Percentiles rank a stretch among this genome's conserved stretches.
Evolutionary conservation across 169 alveolate genomes (phyloP).

Genomic region (Eimeria nieschulzi): DNA sequence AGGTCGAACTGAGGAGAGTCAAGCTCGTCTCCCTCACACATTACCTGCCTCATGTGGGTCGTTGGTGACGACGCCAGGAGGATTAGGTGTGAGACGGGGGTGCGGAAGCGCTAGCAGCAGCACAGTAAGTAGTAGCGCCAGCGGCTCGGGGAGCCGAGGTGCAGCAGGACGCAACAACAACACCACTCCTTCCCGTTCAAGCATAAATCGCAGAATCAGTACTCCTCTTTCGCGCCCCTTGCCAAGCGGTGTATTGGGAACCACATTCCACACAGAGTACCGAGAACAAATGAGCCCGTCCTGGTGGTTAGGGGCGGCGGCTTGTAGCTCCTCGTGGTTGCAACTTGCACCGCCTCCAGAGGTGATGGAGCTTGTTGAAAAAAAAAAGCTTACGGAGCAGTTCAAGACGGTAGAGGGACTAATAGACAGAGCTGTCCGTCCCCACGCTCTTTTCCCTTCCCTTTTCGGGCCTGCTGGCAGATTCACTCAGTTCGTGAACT

Average conservation of each 20-base stretch:
- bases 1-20: not conserved
- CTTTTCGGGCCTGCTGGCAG: not conserved
- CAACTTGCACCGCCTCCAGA: constrained; percentile 68
- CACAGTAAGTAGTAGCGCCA: constrained; percentile 67
- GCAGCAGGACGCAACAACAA: constrained; percentile 39
- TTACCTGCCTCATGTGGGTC: not conserved
- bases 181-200: constrained; percentile 44
- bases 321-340: constrained; percentile 66
- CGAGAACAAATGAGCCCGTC: constrained; percentile 71
- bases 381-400: constrained; percentile 73
- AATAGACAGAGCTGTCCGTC: constrained; percentile 71
- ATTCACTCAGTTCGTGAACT: too few species aligned
- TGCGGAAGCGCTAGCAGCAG: constrained; percentile 70
- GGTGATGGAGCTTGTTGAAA: constrained; percentile 71
- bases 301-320: constrained; percentile 73
- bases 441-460: not conserved
- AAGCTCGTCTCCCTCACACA: not conserved
- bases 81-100: constrained; percentile 31
- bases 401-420: constrained; percentile 71
- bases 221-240: constrained; percentile 49
- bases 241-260: constrained; percentile 30
- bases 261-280: constrained; percentile 65
- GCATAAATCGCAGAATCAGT: constrained; percentile 34
- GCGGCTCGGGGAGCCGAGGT: constrained; percentile 54
- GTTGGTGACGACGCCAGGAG: not conserved